phyloP scores from a whole-genome alignment of 2,329 filamentous ascomycete species.

The Fusarium sp. region DNA sequence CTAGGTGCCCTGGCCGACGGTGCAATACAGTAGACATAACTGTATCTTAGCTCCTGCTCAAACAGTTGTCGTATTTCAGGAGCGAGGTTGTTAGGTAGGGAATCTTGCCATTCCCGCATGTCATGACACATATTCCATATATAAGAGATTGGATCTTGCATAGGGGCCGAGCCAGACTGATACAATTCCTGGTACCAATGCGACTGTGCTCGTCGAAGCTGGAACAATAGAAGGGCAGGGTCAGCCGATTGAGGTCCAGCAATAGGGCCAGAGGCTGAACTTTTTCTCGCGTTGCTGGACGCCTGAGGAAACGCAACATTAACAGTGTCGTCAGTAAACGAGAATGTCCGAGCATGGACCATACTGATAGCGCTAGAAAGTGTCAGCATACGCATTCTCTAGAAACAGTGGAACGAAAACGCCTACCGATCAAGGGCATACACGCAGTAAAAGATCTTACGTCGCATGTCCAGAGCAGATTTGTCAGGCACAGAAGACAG shows the following conservation, averaged over 20 bases:
- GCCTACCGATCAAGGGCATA: slow-evolving; percentile 88
- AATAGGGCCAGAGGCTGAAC: slow-evolving; percentile 60
- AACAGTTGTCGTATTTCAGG: slow-evolving; percentile 81
- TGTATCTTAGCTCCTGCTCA: slow-evolving; percentile 90
- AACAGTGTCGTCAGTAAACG: slow-evolving; percentile 91
- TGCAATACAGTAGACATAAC: slow-evolving; percentile 89
- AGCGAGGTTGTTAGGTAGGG: slow-evolving; percentile 77
- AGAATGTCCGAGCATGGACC: slow-evolving; percentile 89
- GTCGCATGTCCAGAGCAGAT: slow-evolving; percentile 80
- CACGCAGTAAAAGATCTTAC: slow-evolving; percentile 90
- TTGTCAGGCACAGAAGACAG: slow-evolving; percentile 77
- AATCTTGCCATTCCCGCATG: slow-evolving; percentile 85
- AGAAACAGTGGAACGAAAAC: not conserved
- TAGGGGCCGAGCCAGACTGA: slow-evolving; percentile 79
- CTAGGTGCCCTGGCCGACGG: slow-evolving; percentile 81
- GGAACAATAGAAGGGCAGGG: slow-evolving; percentile 83
- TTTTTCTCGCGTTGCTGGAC: slow-evolving; percentile 59
- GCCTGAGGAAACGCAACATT: slow-evolving; percentile 82
- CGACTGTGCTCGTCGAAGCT: slow-evolving; percentile 88
- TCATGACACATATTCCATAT: slow-evolving; percentile 83
- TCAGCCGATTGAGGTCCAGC: slow-evolving; percentile 69
- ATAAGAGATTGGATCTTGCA: slow-evolving; percentile 78
- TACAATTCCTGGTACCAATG: slow-evolving; percentile 92
- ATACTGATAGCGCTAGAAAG: slow-evolving; percentile 82
- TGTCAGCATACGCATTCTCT: slow-evolving; percentile 37